Evolutionary conservation across 2,329 filamentous ascomycete species (phyloP).

Genomic region (Cercospora berteroae): DNA sequence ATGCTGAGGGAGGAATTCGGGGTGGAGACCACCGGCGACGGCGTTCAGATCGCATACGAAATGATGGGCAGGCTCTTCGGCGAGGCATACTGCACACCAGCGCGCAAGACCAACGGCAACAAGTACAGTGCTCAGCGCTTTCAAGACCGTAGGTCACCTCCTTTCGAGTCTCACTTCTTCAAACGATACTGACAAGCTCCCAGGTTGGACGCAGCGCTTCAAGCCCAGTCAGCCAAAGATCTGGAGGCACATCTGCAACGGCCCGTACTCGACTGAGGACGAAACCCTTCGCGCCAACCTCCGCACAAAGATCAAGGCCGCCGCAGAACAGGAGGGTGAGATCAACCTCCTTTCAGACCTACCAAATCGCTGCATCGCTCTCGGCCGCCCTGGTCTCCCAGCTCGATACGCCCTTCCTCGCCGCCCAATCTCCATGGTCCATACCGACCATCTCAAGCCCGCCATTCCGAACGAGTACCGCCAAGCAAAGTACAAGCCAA

Average conservation of each 20-base stretch:
- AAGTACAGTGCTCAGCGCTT: neutral
- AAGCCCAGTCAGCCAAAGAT: neutral
- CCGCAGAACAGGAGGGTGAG: neutral
- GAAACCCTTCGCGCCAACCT: neutral
- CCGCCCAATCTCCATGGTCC: neutral
- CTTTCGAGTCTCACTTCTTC: neutral
- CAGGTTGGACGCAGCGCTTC: neutral
- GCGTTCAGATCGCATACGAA: neutral
- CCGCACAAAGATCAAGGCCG: neutral
- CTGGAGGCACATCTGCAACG: neutral
- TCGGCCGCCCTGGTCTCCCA: neutral
- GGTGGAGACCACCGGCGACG: neutral
- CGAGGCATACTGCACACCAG: neutral
- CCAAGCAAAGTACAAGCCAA: neutral
- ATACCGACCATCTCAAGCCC: neutral
- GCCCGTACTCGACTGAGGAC: neutral
- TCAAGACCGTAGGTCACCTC: neutral
- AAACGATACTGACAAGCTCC: neutral
- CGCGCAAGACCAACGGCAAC: neutral
- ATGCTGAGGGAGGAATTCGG: neutral
- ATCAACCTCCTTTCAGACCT: neutral
- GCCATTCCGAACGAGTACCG: neutral
- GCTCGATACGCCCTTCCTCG: neutral
- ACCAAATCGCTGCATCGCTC: neutral
- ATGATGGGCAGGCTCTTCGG: neutral